Evolutionary conservation across 2,329 filamentous ascomycete genomes (phyloP).

Genomic region (Cladosporium sp.): DNA sequence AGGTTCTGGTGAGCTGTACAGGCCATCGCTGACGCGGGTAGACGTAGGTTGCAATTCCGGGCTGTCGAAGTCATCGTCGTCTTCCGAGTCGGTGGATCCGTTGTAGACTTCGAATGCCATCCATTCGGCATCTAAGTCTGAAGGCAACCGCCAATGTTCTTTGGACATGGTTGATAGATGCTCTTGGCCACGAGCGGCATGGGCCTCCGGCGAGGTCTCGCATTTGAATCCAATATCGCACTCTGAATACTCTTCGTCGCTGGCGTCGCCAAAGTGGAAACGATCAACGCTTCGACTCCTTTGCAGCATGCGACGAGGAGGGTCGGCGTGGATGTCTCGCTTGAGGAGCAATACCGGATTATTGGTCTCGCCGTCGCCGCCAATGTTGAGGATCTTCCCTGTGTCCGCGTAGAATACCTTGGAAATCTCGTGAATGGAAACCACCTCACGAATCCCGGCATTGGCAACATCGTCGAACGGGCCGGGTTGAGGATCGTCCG

Average conservation of each 20-base stretch:
- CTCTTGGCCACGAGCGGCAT: background rate
- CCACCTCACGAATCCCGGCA: slow-evolving; percentile 62
- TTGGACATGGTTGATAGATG: background rate
- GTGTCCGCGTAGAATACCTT: slow-evolving; percentile 94
- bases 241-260: background rate
- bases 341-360: slow-evolving; percentile 73
- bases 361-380: slow-evolving; percentile 62
- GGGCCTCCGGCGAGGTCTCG: background rate
- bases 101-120: slow-evolving; percentile 82
- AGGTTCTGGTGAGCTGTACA: slow-evolving; percentile 36
- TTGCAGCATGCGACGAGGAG: slow-evolving; percentile 57
- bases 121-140: slow-evolving; percentile 82
- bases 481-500: slow-evolving; percentile 52
- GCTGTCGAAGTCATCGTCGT: slow-evolving; percentile 44
- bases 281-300: slow-evolving; percentile 14
- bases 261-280: background rate
- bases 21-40: slow-evolving; percentile 16
- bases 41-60: slow-evolving; percentile 13
- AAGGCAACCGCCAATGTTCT: slow-evolving; percentile 57
- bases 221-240: background rate
- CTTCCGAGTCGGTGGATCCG: slow-evolving; percentile 50
- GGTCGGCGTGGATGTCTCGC: slow-evolving; percentile 61
- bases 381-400: slow-evolving; percentile 82
- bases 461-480: slow-evolving; percentile 57
- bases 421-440: slow-evolving; percentile 71